Percentiles rank a stretch among this genome's conserved stretches.
phyloP scores from a whole-genome alignment of 257 asterid species.

The Fraxinus quadrangulata region DNA sequence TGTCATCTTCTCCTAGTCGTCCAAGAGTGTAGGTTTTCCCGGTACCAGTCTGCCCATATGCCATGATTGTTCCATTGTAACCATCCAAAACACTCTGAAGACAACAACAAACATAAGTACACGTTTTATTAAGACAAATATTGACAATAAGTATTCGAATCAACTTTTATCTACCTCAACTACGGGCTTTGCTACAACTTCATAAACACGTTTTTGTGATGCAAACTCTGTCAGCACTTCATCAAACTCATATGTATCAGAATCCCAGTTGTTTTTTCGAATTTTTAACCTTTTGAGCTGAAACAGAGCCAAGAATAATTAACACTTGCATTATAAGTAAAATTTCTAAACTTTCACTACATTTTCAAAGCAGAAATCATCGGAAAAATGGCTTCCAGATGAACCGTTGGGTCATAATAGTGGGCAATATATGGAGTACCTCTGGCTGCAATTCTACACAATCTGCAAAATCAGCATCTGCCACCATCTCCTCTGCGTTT shows the following conservation, averaged over 20 bases:
- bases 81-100: constrained; percentile 94
- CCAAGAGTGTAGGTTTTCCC: constrained; percentile 95
- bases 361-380: constrained; percentile 9
- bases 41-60: constrained; percentile 96
- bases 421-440: constrained; percentile 38
- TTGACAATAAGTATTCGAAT: constrained; percentile 13
- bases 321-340: constrained; percentile 9
- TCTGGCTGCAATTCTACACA: constrained; percentile 95
- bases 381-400: constrained; percentile 9
- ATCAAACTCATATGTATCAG: constrained; percentile 87
- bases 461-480: constrained; percentile 89
- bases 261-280: constrained; percentile 86
- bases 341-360: constrained; percentile 2
- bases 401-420: background rate
- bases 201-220: constrained; percentile 90
- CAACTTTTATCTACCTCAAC: constrained; percentile 61
- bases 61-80: constrained; percentile 92
- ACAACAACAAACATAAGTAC: constrained; percentile 6
- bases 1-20: constrained; percentile 76
- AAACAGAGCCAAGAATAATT: constrained; percentile 22
- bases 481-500: constrained; percentile 74
- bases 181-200: constrained; percentile 93
- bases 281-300: constrained; percentile 88
- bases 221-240: constrained; percentile 83
- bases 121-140: constrained; percentile 16